Conservation (phyloP, 352 stramenopile genomes). For the Pythium rhizo-oryzae region DNA sequence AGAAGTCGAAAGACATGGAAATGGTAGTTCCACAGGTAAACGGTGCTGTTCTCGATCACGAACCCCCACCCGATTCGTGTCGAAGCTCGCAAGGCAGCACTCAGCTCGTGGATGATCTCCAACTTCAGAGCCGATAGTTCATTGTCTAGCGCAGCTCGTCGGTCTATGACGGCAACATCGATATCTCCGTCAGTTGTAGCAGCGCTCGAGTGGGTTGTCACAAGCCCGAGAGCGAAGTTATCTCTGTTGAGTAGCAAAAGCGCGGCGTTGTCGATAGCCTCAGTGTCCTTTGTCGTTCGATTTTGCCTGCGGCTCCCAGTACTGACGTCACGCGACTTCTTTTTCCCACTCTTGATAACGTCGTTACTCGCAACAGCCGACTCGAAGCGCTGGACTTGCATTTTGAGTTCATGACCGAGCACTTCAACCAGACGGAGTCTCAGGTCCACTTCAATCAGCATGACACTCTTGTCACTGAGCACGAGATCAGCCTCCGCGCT, state of each 20-base stretch:
- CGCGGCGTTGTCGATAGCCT: constrained; percentile 3
- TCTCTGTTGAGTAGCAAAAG: constrained; percentile 23
- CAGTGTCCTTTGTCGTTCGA: constrained; percentile 1
- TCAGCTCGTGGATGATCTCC: constrained; percentile 48
- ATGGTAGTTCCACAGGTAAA: constrained; percentile 93
- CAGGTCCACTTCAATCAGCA: constrained; percentile 60
- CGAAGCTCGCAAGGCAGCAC: constrained; percentile 34
- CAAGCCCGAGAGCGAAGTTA: constrained; percentile 5
- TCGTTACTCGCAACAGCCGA: background rate
- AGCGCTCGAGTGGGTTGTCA: background rate
- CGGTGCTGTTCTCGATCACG: constrained; percentile 82
- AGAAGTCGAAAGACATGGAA: constrained; percentile 81
- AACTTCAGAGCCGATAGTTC: constrained; percentile 43
- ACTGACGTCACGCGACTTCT: constrained; percentile 10
- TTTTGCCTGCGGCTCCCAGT: constrained; percentile 1
- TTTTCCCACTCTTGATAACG: constrained; percentile 9
- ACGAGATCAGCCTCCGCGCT: constrained; percentile 9
- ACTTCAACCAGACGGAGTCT: constrained; percentile 55
- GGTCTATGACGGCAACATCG: background rate
- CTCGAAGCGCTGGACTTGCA: constrained; percentile 14
- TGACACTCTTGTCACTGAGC: constrained; percentile 48
- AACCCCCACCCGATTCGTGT: constrained; percentile 57
- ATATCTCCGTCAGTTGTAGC: background rate
- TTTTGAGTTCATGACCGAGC: constrained; percentile 43
- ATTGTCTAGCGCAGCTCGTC: constrained; percentile 17